Percentiles rank a stretch among this genome's conserved stretches.
Conservation (phyloP, 345 rosid species). For the Ailanthus altissimus region DNA sequence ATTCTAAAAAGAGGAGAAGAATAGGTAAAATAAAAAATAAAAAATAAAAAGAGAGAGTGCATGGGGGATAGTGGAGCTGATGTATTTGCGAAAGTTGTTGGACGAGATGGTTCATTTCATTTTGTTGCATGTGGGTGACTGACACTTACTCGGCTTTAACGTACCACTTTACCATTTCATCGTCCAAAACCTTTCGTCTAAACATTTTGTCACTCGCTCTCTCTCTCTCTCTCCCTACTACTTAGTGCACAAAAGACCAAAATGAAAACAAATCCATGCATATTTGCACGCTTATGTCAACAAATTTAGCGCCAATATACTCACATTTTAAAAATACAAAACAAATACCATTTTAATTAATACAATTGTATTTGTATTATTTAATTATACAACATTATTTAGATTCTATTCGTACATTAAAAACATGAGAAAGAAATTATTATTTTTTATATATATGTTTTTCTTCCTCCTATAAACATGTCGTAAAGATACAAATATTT, state of each 20-base stretch:
- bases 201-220: neutral
- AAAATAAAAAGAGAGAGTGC: slow-evolving; percentile 8
- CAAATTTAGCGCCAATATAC: too few relatives aligned
- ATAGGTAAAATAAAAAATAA: slow-evolving; percentile 5
- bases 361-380: too few relatives aligned
- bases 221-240: neutral
- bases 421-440: too few relatives aligned
- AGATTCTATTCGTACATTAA: too few relatives aligned
- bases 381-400: too few relatives aligned
- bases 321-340: too few relatives aligned
- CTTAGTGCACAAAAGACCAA: neutral
- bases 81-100: slow-evolving; percentile 27
- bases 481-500: too few relatives aligned
- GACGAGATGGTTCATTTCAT: slow-evolving; percentile 33
- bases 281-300: too few relatives aligned
- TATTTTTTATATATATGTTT: neutral
- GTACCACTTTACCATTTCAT: slow-evolving; percentile 18
- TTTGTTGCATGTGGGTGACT: slow-evolving; percentile 42
- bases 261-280: neutral
- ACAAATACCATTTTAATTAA: too few relatives aligned
- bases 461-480: neutral
- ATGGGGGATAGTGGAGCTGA: slow-evolving; percentile 34
- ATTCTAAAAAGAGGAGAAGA: neutral
- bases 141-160: slow-evolving; percentile 21
- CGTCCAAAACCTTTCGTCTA: neutral